phyloP scores from a whole-genome alignment of 2,329 filamentous ascomycete genomes.

The Aureobasidium sp. region DNA sequence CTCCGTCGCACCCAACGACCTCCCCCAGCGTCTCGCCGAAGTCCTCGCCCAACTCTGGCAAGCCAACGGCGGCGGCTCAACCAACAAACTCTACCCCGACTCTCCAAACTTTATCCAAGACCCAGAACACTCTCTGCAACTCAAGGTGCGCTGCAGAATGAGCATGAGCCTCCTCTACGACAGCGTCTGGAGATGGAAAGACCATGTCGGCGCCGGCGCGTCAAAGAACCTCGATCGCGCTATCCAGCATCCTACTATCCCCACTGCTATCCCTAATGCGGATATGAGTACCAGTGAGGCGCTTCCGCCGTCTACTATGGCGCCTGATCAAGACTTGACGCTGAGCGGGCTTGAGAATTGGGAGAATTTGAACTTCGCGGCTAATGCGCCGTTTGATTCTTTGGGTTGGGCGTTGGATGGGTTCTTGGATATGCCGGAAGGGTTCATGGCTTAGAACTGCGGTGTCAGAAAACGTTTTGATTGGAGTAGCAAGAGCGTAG shows the following conservation, averaged over 20 bases:
- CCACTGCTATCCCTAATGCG: constrained; percentile 2
- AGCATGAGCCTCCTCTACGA: constrained; percentile 83
- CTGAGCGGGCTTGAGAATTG: constrained; percentile 26
- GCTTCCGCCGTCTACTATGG: constrained; percentile 25
- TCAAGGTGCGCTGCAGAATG: constrained; percentile 76
- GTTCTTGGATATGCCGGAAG: constrained; percentile 63
- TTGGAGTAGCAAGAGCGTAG: background rate
- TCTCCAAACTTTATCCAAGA: constrained; percentile 25
- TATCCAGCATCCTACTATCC: constrained; percentile 68
- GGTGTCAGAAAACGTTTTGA: background rate
- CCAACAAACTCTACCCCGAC: constrained; percentile 25
- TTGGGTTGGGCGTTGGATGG: constrained; percentile 92
- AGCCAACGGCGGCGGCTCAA: constrained; percentile 32
- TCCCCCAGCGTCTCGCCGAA: constrained; percentile 72
- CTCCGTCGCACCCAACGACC: constrained; percentile 69
- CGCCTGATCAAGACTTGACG: constrained; percentile 27
- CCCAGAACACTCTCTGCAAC: constrained; percentile 56
- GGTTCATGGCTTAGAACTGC: constrained; percentile 14
- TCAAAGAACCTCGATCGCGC: constrained; percentile 49
- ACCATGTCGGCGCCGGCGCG: constrained; percentile 54
- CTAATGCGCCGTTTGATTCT: constrained; percentile 83
- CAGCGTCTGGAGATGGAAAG: constrained; percentile 78
- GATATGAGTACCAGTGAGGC: background rate
- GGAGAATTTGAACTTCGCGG: constrained; percentile 33
- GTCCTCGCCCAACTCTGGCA: constrained; percentile 88